Evolutionary conservation across 2,329 filamentous ascomycete species (phyloP).

Genomic region (Harringtonia lauricola): DNA sequence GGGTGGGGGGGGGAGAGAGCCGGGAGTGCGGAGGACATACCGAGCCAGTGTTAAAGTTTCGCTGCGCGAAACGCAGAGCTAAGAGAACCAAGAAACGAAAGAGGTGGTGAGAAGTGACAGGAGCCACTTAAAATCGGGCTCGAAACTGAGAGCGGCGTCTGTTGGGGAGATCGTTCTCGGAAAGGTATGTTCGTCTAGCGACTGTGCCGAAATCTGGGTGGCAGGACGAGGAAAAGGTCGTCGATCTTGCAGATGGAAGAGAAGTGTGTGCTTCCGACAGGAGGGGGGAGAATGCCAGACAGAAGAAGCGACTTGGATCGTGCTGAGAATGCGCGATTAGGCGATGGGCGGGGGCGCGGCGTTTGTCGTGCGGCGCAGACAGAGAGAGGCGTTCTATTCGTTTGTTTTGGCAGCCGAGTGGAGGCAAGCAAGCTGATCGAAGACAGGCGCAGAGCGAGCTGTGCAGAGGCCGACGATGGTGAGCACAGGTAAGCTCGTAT

Average conservation of each 20-base stretch:
- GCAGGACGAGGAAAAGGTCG: not conserved
- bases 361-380: too few relatives aligned
- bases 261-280: not conserved
- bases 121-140: not conserved
- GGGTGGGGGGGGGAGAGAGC: conserved; percentile 1
- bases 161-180: too few relatives aligned
- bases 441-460: not conserved
- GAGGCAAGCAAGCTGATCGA: not conserved
- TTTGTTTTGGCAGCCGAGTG: too few relatives aligned
- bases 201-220: too few relatives aligned
- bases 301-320: too few relatives aligned
- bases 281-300: not conserved
- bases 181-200: too few relatives aligned
- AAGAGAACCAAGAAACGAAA: not conserved
- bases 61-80: conserved; percentile 5
- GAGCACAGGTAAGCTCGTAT: not conserved
- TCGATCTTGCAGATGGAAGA: too few relatives aligned
- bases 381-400: too few relatives aligned
- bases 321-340: too few relatives aligned
- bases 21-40: conserved; percentile 7
- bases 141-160: not conserved
- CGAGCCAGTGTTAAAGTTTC: conserved; percentile 9
- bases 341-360: too few relatives aligned
- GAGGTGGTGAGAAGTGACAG: not conserved
- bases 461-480: too few relatives aligned